Conservation (phyloP, 148 eudicot species). For the Euryodendron excelsum region DNA sequence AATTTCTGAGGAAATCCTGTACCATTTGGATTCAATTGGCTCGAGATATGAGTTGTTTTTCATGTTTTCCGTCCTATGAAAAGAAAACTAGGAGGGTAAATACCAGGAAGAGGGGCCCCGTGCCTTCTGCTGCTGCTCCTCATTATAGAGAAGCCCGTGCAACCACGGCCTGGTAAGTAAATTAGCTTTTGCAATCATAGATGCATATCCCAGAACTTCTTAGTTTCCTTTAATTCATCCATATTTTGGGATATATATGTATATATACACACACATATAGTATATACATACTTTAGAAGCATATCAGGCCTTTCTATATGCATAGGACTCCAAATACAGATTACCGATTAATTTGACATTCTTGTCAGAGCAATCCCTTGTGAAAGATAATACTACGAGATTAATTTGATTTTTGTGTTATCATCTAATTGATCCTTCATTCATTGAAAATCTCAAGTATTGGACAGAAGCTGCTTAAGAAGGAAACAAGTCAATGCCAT, state of each 20-base stretch:
- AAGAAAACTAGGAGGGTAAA: conserved; percentile 33
- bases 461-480: background rate
- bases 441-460: conserved; percentile 1
- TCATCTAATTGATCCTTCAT: background rate
- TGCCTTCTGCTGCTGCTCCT: conserved; percentile 24
- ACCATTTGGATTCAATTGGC: conserved; percentile 8
- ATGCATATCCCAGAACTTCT: too few relatives aligned
- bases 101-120: conserved; percentile 24
- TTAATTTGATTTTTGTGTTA: background rate
- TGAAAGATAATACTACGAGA: too few relatives aligned
- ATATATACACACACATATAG: too few relatives aligned
- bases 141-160: conserved; percentile 19
- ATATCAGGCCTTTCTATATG: too few relatives aligned
- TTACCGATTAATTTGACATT: too few relatives aligned
- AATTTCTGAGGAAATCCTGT: background rate
- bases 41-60: conserved; percentile 56
- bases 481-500: too few relatives aligned
- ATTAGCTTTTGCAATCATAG: conserved; percentile 3
- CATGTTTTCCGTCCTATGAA: conserved; percentile 64
- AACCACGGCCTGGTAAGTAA: conserved; percentile 31
- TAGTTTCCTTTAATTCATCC: too few relatives aligned
- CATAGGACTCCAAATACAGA: too few relatives aligned
- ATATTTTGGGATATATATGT: too few relatives aligned
- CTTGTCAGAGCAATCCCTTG: too few relatives aligned
- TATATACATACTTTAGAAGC: too few relatives aligned